phyloP scores from a whole-genome alignment of 2,329 filamentous ascomycete genomes.

The Pseudogymnoascus sp. region DNA sequence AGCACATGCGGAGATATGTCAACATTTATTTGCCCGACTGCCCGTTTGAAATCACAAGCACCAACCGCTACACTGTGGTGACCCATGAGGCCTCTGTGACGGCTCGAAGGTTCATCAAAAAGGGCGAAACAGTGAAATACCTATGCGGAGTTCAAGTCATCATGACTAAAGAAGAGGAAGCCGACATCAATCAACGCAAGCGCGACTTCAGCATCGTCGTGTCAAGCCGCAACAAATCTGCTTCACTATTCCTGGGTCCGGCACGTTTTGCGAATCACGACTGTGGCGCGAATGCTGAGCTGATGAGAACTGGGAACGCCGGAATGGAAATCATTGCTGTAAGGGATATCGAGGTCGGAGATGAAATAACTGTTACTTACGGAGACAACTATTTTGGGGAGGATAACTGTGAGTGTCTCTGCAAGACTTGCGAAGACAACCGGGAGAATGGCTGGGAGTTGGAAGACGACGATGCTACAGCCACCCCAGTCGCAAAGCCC shows the following conservation, averaged over 20 bases:
- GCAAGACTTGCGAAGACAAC: constrained; percentile 72
- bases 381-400: constrained; percentile 94
- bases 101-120: constrained; percentile 70
- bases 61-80: constrained; percentile 89
- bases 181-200: constrained; percentile 68
- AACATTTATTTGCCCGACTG: constrained; percentile 90
- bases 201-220: constrained; percentile 97
- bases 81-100: constrained; percentile 83
- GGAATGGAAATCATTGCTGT: constrained; percentile 87
- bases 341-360: constrained; percentile 73
- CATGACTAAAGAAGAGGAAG: constrained; percentile 87
- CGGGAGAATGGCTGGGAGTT: constrained; percentile 76
- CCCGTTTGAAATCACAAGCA: constrained; percentile 87
- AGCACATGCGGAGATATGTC: constrained; percentile 83
- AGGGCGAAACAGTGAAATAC: constrained; percentile 83
- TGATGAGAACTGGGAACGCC: constrained; percentile 75
- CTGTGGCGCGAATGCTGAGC: constrained; percentile 81
- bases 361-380: constrained; percentile 96
- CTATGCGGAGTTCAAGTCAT: constrained; percentile 84
- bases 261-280: constrained; percentile 97
- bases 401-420: constrained; percentile 91
- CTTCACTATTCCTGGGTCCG: constrained; percentile 88
- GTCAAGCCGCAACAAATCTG: constrained; percentile 82
- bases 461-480: constrained; percentile 33
- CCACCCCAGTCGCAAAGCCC: constrained; percentile 20